A percentile compares a stretch with the other conserved stretches of the same genome.
phyloP scores from a whole-genome alignment of 192 early-diverging fungal species.

The Backusella westeae region DNA sequence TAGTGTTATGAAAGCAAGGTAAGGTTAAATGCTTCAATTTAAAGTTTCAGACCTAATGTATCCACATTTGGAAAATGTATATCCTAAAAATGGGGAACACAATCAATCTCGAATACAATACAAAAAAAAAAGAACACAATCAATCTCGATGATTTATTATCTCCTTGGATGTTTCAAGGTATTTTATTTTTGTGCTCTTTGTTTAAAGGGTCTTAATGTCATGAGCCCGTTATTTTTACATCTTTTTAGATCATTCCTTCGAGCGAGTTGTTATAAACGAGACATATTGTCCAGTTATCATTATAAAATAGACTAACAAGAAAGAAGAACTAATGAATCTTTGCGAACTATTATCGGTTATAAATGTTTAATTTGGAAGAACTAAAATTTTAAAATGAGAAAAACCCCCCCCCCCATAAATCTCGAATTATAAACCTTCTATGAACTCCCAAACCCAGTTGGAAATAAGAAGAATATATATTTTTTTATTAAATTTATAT shows the following conservation, averaged over 20 bases:
- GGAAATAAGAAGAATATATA: background rate
- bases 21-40: background rate
- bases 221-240: background rate
- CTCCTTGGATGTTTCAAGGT: background rate
- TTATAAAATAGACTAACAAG: background rate
- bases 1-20: background rate
- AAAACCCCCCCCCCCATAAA: background rate
- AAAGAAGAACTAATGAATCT: background rate
- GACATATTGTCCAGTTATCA: background rate
- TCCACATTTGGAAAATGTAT: background rate
- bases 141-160: background rate
- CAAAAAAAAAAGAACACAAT: background rate
- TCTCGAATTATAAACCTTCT: background rate
- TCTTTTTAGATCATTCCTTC: background rate
- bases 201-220: background rate
- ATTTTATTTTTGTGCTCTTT: background rate
- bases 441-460: background rate
- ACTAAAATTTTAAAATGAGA: background rate
- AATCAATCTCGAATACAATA: background rate
- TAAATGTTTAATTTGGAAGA: constrained; percentile 1
- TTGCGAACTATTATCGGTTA: background rate
- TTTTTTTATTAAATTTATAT: background rate
- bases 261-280: background rate
- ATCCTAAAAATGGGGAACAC: background rate
- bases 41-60: background rate